Conservation (phyloP, 1,284 basidiomycete genomes). For the Porodaedalea pini region DNA sequence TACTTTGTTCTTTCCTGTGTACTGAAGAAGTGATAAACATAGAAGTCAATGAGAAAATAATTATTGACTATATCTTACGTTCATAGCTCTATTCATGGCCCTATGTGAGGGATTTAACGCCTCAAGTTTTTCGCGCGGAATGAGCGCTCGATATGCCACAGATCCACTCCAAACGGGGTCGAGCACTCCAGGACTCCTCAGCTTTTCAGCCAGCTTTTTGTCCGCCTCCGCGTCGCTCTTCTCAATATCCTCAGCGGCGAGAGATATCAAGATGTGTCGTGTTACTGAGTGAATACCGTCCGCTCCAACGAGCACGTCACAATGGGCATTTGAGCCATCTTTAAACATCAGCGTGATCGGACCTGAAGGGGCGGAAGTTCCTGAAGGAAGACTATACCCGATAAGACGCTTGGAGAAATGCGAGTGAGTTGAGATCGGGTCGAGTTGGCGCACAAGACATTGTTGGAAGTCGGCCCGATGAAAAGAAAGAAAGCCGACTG, state of each 20-base stretch:
- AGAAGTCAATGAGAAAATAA: background rate
- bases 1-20: constrained; percentile 14
- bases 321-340: constrained; percentile 40
- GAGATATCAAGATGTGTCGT: constrained; percentile 14
- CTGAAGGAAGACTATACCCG: constrained; percentile 32
- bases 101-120: constrained; percentile 34
- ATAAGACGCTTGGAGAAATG: constrained; percentile 40
- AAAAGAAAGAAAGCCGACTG: constrained; percentile 39
- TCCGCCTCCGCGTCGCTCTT: constrained; percentile 16
- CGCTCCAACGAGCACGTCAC: constrained; percentile 48
- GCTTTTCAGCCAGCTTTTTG: constrained; percentile 23
- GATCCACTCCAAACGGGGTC: constrained; percentile 37
- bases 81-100: constrained; percentile 31
- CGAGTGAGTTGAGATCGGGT: constrained; percentile 29
- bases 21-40: constrained; percentile 9
- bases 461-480: constrained; percentile 43
- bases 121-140: constrained; percentile 31
- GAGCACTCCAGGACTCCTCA: constrained; percentile 21
- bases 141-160: constrained; percentile 35
- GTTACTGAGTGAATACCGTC: constrained; percentile 41
- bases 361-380: constrained; percentile 13
- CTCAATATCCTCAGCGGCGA: constrained; percentile 3
- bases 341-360: constrained; percentile 39
- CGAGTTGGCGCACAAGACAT: constrained; percentile 36
- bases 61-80: constrained; percentile 31